Conservation (phyloP, 306 rosid species). For the Acacia crassicarpa region DNA sequence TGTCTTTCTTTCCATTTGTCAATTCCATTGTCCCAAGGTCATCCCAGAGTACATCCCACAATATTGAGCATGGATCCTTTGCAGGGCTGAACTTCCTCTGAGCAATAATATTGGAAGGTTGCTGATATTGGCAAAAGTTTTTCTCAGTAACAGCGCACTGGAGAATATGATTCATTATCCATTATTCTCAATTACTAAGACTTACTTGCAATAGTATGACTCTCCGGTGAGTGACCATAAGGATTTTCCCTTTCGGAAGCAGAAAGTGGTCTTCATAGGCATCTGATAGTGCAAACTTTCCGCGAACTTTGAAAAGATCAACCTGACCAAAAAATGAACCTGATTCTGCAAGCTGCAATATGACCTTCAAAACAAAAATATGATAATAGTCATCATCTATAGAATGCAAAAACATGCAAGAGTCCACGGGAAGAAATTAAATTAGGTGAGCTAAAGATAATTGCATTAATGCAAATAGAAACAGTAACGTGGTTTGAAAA, state of each 20-base stretch:
- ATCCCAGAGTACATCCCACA: slow-evolving; percentile 93
- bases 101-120: slow-evolving; percentile 81
- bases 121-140: slow-evolving; percentile 55
- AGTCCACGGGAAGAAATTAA: slow-evolving; percentile 8
- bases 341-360: slow-evolving; percentile 95
- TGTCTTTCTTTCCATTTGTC: slow-evolving; percentile 79
- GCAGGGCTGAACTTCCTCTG: slow-evolving; percentile 96
- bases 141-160: slow-evolving; percentile 1
- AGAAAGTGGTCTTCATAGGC: slow-evolving; percentile 97
- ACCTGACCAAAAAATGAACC: slow-evolving; percentile 97
- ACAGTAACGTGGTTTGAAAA: slow-evolving; percentile 15
- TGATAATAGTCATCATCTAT: neutral
- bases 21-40: slow-evolving; percentile 75
- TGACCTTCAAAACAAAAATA: slow-evolving; percentile 67
- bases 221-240: slow-evolving; percentile 84
- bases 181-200: slow-evolving; percentile 24
- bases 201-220: slow-evolving; percentile 86
- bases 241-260: slow-evolving; percentile 83
- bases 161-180: slow-evolving; percentile 23
- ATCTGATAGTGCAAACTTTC: slow-evolving; percentile 95
- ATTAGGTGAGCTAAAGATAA: neutral
- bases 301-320: slow-evolving; percentile 97
- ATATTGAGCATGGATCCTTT: slow-evolving; percentile 91
- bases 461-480: slow-evolving; percentile 13
- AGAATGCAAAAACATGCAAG: slow-evolving; percentile 20